These are phyloP conservation scores for Talaromyces ruber DNA, from an alignment of 495 filamentous ascomycete genomes.

Conservation along the genomic window DNA sequence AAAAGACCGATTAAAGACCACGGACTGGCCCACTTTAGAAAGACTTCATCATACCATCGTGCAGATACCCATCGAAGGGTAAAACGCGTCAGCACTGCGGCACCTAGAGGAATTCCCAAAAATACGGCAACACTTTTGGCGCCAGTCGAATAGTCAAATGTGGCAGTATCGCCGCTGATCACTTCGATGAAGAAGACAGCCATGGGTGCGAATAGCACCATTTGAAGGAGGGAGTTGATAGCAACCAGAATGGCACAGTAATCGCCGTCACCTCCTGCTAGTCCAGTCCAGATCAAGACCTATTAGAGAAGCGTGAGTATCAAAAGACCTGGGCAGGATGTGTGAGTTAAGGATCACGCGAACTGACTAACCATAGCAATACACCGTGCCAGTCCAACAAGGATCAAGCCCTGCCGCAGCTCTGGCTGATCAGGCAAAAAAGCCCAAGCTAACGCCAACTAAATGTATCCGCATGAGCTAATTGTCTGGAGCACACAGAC, in stretches of 20 bases:
- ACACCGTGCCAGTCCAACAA: conserved; percentile 71
- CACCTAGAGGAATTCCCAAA: conserved; percentile 75
- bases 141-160: conserved; percentile 59
- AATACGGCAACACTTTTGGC: conserved; percentile 77
- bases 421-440: conserved; percentile 66
- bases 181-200: conserved; percentile 70
- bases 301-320: conserved; percentile 10
- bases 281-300: conserved; percentile 71
- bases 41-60: conserved; percentile 57
- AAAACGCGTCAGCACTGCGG: conserved; percentile 69
- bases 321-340: neutral
- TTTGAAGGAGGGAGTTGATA: conserved; percentile 79
- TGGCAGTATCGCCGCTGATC: conserved; percentile 42
- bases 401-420: conserved; percentile 63
- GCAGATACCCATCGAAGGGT: conserved; percentile 36
- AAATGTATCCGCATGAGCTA: neutral
- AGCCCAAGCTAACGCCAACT: conserved; percentile 68
- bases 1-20: conserved; percentile 77
- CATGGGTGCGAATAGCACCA: conserved; percentile 76
- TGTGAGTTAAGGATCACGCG: neutral
- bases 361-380: conserved; percentile 63
- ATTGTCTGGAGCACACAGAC: conserved; percentile 9
- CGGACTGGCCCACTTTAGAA: conserved; percentile 60
- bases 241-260: conserved; percentile 91
- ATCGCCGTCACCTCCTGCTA: conserved; percentile 70